Evolutionary conservation across 805 yeast genomes (phyloP).

Genomic region (Spathaspora boniae): DNA sequence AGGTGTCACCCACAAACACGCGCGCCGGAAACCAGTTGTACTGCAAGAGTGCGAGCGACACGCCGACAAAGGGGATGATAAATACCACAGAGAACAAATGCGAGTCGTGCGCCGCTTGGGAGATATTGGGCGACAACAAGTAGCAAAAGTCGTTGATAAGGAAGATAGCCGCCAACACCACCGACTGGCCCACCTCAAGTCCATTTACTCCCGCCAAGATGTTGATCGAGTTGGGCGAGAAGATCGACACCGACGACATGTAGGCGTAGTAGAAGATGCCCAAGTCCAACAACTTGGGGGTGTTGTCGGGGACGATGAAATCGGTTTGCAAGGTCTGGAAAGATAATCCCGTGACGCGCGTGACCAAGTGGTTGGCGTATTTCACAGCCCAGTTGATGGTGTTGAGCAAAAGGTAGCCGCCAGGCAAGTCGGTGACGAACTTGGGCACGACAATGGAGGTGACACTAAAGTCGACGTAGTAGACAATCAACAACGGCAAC

Average conservation of each 20-base stretch:
- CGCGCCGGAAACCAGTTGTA: slow-evolving; percentile 88
- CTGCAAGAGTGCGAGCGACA: slow-evolving; percentile 68
- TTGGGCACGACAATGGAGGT: slow-evolving; percentile 84
- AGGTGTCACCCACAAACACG: slow-evolving; percentile 97
- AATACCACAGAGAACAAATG: slow-evolving; percentile 80
- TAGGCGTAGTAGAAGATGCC: slow-evolving; percentile 79
- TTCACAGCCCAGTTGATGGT: slow-evolving; percentile 19
- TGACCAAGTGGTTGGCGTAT: slow-evolving; percentile 28
- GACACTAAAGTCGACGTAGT: slow-evolving; percentile 90
- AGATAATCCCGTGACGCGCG: slow-evolving; percentile 33
- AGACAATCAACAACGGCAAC: slow-evolving; percentile 84
- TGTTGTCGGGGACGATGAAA: slow-evolving; percentile 32
- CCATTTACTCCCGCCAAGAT: slow-evolving; percentile 97
- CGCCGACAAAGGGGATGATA: slow-evolving; percentile 83
- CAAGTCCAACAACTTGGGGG: slow-evolving; percentile 60
- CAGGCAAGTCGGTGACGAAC: slow-evolving; percentile 42
- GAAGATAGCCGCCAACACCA: slow-evolving; percentile 69
- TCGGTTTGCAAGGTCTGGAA: slow-evolving; percentile 35
- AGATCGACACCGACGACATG: slow-evolving; percentile 89
- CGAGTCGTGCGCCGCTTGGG: slow-evolving; percentile 62
- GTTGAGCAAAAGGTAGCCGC: slow-evolving; percentile 26
- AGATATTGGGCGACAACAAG: slow-evolving; percentile 40
- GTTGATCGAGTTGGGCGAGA: slow-evolving; percentile 94
- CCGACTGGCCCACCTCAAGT: slow-evolving; percentile 90
- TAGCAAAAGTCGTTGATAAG: slow-evolving; percentile 77